phyloP scores from a whole-genome alignment of 2,329 filamentous ascomycete species.

The Lecanicillium sp. region DNA sequence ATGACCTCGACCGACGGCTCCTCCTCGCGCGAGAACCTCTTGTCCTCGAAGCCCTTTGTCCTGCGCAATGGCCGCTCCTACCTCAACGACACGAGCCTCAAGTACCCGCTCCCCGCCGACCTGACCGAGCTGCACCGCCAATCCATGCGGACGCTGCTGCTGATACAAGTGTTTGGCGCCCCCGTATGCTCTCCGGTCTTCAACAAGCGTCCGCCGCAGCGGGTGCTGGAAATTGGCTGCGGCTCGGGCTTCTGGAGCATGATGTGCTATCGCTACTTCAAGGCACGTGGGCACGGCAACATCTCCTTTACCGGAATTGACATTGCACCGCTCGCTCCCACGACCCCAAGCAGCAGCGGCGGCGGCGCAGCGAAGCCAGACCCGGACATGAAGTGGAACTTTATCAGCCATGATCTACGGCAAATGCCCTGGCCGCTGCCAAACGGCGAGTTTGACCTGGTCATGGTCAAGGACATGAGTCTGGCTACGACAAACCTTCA shows the following conservation, averaged over 20 bases:
- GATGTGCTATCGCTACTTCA: conserved; percentile 76
- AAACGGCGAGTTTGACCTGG: conserved; percentile 74
- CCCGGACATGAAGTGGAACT: conserved; percentile 78
- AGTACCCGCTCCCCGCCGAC: conserved; percentile 85
- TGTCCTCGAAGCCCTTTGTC: conserved; percentile 49
- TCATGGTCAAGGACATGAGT: conserved; percentile 81
- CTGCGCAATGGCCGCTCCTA: conserved; percentile 76
- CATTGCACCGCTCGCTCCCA: conserved; percentile 60
- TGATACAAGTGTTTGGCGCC: conserved; percentile 73
- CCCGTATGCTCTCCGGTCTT: conserved; percentile 68
- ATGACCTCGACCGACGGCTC: conserved; percentile 42
- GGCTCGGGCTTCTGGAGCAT: conserved; percentile 86
- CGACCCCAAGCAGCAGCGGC: conserved; percentile 21
- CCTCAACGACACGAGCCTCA: conserved; percentile 61
- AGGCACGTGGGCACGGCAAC: conserved; percentile 56
- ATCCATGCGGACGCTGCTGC: conserved; percentile 72
- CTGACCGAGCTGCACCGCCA: conserved; percentile 82
- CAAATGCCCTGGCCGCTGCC: conserved; percentile 69
- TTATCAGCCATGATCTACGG: conserved; percentile 80
- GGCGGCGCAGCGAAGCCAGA: conserved; percentile 40
- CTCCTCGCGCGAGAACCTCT: conserved; percentile 32
- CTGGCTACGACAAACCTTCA: conserved; percentile 55
- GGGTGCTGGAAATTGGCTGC: conserved; percentile 80
- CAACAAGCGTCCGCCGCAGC: conserved; percentile 59
- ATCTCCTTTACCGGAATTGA: conserved; percentile 79